A percentile compares a stretch with the other conserved stretches of the same genome.
Evolutionary conservation across 352 stramenopile genomes (phyloP).

Genomic region (Saprolegnia diclina): DNA sequence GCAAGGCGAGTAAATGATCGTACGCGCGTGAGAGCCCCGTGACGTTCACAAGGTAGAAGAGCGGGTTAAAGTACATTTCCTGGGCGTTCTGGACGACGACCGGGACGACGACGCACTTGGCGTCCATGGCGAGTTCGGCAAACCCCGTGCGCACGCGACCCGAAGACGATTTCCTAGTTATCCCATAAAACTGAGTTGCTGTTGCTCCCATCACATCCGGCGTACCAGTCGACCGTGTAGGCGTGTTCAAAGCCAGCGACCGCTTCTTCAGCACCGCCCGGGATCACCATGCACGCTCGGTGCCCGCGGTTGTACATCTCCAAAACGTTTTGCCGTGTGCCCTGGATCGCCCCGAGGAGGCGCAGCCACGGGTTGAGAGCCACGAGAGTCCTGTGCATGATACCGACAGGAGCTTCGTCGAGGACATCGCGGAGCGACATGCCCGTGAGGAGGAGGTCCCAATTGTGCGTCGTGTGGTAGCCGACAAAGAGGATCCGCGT

Average conservation of each 20-base stretch:
- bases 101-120: neutral
- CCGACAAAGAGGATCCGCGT: constrained; percentile 4
- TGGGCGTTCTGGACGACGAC: neutral
- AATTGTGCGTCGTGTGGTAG: constrained; percentile 6
- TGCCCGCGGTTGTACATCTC: neutral
- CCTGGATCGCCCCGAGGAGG: neutral
- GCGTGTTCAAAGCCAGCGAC: neutral
- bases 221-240: constrained; percentile 1
- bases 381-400: constrained; percentile 1
- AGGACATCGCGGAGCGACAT: neutral
- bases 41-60: neutral
- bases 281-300: neutral
- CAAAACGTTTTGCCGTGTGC: neutral
- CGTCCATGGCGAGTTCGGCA: neutral
- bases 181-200: neutral
- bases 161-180: constrained; percentile 1
- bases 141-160: neutral
- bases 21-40: neutral
- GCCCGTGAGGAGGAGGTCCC: constrained; percentile 5
- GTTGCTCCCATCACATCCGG: neutral
- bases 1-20: neutral
- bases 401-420: neutral
- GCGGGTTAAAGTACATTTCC: neutral
- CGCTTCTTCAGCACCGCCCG: neutral
- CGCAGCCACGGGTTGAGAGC: neutral